Conservation (phyloP, 2,329 filamentous ascomycete genomes). For the Cercospora berteroae region DNA sequence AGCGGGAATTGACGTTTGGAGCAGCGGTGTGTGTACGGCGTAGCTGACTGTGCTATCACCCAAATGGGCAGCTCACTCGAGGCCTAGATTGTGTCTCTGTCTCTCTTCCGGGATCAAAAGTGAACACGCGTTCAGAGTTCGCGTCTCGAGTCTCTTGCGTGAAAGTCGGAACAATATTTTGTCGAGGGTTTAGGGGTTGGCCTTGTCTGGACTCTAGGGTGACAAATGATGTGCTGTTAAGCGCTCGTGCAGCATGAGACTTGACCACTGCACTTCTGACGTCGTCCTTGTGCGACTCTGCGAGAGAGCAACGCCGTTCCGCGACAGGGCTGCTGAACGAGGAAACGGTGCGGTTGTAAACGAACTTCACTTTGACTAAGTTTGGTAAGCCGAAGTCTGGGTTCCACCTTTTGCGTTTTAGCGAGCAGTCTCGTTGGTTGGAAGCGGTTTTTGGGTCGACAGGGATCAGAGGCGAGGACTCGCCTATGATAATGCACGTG, state of each 20-base stretch:
- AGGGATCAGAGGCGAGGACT: background rate
- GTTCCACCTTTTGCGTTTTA: conserved; percentile 4
- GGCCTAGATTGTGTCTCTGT: background rate
- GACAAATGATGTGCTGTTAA: background rate
- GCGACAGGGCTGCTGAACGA: background rate
- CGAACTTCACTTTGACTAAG: conserved; percentile 10
- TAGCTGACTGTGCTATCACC: background rate
- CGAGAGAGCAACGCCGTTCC: background rate
- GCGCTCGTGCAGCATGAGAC: background rate
- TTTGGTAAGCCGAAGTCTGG: background rate
- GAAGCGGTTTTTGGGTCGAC: background rate
- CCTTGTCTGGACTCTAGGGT: background rate
- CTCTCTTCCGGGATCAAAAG: background rate
- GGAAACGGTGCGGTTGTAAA: background rate
- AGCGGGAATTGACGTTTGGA: background rate
- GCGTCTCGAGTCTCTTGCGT: background rate
- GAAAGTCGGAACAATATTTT: background rate
- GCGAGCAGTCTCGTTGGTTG: background rate
- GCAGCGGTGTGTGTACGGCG: background rate
- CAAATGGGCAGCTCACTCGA: background rate
- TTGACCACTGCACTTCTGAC: background rate
- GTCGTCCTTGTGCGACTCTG: background rate
- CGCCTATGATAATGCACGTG: background rate
- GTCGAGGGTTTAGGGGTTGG: background rate
- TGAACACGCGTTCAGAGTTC: background rate